Percentiles rank a stretch among this genome's conserved stretches.
phyloP scores from a whole-genome alignment of 208 protist species.

The Porcisia hertigi region DNA sequence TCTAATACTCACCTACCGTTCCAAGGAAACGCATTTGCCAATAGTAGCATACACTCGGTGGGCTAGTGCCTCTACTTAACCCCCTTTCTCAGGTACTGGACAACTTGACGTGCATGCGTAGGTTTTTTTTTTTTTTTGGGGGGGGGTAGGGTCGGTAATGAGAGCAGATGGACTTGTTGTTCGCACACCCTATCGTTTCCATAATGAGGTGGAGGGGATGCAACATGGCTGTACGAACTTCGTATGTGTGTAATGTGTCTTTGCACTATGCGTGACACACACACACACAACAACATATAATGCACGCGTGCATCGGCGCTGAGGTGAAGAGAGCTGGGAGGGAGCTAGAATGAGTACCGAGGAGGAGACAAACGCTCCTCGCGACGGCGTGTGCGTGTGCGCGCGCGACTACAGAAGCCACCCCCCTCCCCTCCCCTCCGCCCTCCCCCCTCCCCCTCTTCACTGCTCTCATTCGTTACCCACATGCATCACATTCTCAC shows the following conservation, averaged over 20 bases:
- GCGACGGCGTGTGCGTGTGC: background rate
- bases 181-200: background rate
- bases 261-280: background rate
- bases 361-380: background rate
- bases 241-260: background rate
- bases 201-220: background rate
- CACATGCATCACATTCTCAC: background rate
- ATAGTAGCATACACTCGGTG: too few relatives aligned
- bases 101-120: background rate
- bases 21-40: background rate
- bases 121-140: background rate
- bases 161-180: background rate
- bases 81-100: background rate
- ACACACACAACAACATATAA: background rate
- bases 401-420: background rate
- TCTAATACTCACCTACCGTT: background rate
- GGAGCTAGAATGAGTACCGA: background rate
- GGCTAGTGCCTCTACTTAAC: background rate
- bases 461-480: background rate
- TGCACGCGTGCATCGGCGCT: background rate
- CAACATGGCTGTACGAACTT: too few relatives aligned
- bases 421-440: background rate
- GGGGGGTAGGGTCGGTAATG: background rate
- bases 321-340: too few relatives aligned
- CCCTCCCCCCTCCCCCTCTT: too few relatives aligned